Evolutionary conservation across 2,329 filamentous ascomycete genomes (phyloP).

Genomic region (Ophiocordyceps camponoti-leonardi): DNA sequence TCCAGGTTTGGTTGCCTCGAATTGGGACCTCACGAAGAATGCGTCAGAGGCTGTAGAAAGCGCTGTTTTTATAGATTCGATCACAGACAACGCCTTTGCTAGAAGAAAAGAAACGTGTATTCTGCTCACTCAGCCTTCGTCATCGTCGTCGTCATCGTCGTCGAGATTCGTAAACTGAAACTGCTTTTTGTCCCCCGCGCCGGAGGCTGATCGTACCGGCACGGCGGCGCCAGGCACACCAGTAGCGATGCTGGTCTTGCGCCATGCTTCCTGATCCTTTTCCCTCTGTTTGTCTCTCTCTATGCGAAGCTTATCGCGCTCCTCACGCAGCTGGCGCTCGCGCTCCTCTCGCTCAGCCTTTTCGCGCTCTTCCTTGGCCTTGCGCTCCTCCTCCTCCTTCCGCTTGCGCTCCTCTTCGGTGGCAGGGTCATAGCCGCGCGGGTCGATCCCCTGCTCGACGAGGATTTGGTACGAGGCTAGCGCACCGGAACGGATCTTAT

Average conservation of each 20-base stretch:
- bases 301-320: constrained; percentile 19
- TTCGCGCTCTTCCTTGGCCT: constrained; percentile 28
- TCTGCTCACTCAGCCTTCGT: neutral
- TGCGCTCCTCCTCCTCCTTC: constrained; percentile 31
- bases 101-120: neutral
- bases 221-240: constrained; percentile 9
- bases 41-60: neutral
- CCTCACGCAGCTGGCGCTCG: constrained; percentile 21
- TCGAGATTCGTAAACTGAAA: constrained; percentile 38
- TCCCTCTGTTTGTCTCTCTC: constrained; percentile 26
- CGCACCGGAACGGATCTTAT: constrained; percentile 50
- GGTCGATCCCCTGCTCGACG: constrained; percentile 43
- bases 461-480: constrained; percentile 48
- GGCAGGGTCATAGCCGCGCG: constrained; percentile 39
- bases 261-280: constrained; percentile 23
- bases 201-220: constrained; percentile 9
- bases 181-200: constrained; percentile 27
- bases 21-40: neutral
- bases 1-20: neutral
- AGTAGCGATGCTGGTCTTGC: constrained; percentile 18
- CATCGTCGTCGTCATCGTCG: constrained; percentile 29
- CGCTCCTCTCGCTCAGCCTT: constrained; percentile 26
- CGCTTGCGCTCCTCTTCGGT: constrained; percentile 33
- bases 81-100: neutral
- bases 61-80: neutral